A percentile compares a stretch with the other conserved stretches of the same genome.
Evolutionary conservation across 1,139 yeast species (phyloP).

Genomic region (Magnusiomyces magnusii): DNA sequence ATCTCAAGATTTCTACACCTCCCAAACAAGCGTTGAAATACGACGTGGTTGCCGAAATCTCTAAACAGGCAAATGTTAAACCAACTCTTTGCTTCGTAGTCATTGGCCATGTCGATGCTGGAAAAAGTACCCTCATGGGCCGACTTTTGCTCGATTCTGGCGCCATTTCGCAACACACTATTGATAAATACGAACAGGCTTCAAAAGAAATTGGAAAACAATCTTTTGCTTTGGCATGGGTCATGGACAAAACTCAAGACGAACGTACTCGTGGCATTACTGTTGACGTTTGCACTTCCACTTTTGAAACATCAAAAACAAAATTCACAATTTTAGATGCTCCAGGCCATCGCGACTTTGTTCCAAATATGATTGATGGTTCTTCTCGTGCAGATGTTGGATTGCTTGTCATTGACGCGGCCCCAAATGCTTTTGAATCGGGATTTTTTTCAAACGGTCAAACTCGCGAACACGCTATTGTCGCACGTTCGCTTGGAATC

Average conservation of each 20-base stretch:
- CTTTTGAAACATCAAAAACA: conserved; percentile 59
- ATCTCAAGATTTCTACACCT: background rate
- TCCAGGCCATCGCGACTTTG: conserved; percentile 96
- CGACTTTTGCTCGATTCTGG: conserved; percentile 74
- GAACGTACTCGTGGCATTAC: conserved; percentile 86
- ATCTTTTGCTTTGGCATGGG: conserved; percentile 92
- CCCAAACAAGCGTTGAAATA: background rate
- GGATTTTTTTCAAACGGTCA: conserved; percentile 84
- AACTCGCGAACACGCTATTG: conserved; percentile 84
- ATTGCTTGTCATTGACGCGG: conserved; percentile 66
- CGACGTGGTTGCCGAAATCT: conserved; percentile 32
- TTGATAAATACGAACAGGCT: conserved; percentile 71
- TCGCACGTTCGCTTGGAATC: conserved; percentile 81
- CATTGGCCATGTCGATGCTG: conserved; percentile 95
- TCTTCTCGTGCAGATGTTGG: conserved; percentile 78
- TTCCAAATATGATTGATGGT: conserved; percentile 98
- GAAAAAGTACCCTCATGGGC: conserved; percentile 94
- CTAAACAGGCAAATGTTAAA: conserved; percentile 47
- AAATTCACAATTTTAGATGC: conserved; percentile 90
- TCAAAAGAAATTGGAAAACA: conserved; percentile 80
- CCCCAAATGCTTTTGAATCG: conserved; percentile 78
- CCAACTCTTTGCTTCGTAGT: conserved; percentile 56
- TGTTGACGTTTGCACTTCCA: conserved; percentile 81
- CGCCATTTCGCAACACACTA: conserved; percentile 67
- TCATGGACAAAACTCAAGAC: conserved; percentile 90